Base-by-base conservation (phyloP, 331 rosid species). In the Spiraea crenata region DNA sequence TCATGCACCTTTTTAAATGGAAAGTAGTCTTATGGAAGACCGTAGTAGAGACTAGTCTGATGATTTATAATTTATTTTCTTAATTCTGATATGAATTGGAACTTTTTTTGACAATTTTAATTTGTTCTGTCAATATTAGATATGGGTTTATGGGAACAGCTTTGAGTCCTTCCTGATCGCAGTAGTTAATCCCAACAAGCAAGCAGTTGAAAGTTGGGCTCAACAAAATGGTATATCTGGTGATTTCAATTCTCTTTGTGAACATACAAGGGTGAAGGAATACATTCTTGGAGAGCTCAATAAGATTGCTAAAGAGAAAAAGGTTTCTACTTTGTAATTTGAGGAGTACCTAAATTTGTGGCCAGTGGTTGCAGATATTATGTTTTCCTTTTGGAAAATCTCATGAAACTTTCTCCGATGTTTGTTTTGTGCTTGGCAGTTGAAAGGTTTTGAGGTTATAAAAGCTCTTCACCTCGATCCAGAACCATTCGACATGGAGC, bases 91-190 rank as follows among this genome's bases (percentile, higher is more conserved):
- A 34, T 58, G 44, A 17, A 52, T 63, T 49, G 34, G 12, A 45
- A 19, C 7, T 14, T 14, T 9, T 42, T 25, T 42, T 76, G 66
- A 64, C 77, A 51, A n/a, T 44, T 12, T 48, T 67, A 38, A 47
- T 61, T 67, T 62, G 15, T 78, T 69, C 20, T 41, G 15, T 44
- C 70, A 74, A 61, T 80, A 70, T 73, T 78, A 95, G 99, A 91
- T 91, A 80, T 95, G 99, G 99, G 69, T 89, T 76, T 95, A 91
- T 31, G 99, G 99, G 68, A 95, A 86, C 89, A 95, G 99, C 82
- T 91, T 91, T 3, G 99, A 95, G 87, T 81, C 96, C 72, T 91
- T 79, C 89, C 96, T 95, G 63, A 84, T 95, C 55, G 96, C 99
- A 12, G 91, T 91, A 61, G 85, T 80, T 73, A 95, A 82, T 77